These are phyloP conservation scores for Neofusicoccum sp. DNA, from an alignment of 2,329 filamentous ascomycete genomes.

Conservation along the genomic window DNA sequence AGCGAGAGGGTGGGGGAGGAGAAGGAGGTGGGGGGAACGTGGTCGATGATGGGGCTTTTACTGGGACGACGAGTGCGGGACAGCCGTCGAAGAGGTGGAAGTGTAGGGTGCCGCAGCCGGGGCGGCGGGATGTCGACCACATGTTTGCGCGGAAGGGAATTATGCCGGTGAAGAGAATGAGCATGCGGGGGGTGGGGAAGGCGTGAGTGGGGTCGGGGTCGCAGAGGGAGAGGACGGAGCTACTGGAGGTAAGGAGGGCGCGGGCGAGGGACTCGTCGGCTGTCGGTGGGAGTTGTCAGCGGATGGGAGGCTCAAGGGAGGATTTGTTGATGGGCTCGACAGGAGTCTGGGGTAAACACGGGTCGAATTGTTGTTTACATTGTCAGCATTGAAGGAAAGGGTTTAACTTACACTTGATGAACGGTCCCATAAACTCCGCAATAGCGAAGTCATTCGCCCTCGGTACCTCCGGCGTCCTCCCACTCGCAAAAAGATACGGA, in stretches of 20 bases:
- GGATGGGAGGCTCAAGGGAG: background rate
- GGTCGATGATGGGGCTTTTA: slow-evolving; percentile 17
- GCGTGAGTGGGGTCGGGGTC: slow-evolving; percentile 33
- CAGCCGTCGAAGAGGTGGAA: slow-evolving; percentile 43
- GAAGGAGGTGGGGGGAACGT: background rate
- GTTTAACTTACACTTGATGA: slow-evolving; percentile 33
- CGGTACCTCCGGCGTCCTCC: slow-evolving; percentile 36
- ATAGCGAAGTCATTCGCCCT: slow-evolving; percentile 40
- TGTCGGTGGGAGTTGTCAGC: slow-evolving; percentile 8
- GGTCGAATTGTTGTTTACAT: no score
- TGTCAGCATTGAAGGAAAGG: background rate
- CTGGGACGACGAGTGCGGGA: slow-evolving; percentile 41
- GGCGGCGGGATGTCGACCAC: slow-evolving; percentile 42
- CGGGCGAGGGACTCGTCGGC: slow-evolving; percentile 41
- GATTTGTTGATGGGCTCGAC: no score
- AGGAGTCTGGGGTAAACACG: no score
- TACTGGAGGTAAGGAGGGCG: slow-evolving; percentile 37
- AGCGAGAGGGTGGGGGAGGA: background rate
- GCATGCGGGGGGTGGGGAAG: slow-evolving; percentile 38
- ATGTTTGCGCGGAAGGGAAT: slow-evolving; percentile 39
- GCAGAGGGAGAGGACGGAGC: slow-evolving; percentile 36
- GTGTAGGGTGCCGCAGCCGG: slow-evolving; percentile 39
- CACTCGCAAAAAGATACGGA: slow-evolving; percentile 40
- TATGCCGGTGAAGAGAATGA: slow-evolving; percentile 43
- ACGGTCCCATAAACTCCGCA: slow-evolving; percentile 42